Evolutionary conservation across 495 filamentous ascomycete species (phyloP).

Genomic region (Cenococcum geophilum): DNA sequence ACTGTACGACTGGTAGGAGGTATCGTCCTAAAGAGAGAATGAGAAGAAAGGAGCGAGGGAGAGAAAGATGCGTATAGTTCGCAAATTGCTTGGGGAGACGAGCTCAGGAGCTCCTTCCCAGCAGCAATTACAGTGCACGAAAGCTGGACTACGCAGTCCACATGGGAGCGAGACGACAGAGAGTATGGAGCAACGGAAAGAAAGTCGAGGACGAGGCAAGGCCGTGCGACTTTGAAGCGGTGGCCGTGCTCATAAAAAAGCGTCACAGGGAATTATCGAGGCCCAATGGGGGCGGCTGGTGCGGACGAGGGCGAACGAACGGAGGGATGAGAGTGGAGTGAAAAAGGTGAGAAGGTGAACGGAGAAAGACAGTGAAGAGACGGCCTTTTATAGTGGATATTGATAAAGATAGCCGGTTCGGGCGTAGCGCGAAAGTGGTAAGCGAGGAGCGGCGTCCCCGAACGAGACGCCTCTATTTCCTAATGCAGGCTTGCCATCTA

Average conservation of each 20-base stretch:
- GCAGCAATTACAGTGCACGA: not conserved
- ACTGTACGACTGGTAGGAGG: not conserved
- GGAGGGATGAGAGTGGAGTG: not conserved
- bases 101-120: not conserved
- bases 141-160: not conserved
- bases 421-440: slow-evolving; percentile 3
- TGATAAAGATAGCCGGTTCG: not conserved
- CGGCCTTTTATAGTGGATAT: slow-evolving; percentile 5
- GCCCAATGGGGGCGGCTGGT: not conserved
- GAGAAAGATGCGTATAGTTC: not conserved
- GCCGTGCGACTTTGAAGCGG: not conserved
- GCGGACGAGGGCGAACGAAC: not conserved
- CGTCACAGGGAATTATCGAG: not conserved
- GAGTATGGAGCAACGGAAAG: not conserved
- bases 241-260: not conserved
- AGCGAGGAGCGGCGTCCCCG: slow-evolving; percentile 6
- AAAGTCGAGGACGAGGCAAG: not conserved
- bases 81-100: not conserved
- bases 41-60: not conserved
- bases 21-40: not conserved
- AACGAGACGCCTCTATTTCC: slow-evolving; percentile 2
- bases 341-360: not conserved
- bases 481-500: slow-evolving; percentile 1
- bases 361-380: slow-evolving; percentile 3
- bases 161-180: not conserved